These are phyloP conservation scores for Heteromeles arbutifolia DNA, from an alignment of 306 rosid species.

Conservation along the genomic window DNA sequence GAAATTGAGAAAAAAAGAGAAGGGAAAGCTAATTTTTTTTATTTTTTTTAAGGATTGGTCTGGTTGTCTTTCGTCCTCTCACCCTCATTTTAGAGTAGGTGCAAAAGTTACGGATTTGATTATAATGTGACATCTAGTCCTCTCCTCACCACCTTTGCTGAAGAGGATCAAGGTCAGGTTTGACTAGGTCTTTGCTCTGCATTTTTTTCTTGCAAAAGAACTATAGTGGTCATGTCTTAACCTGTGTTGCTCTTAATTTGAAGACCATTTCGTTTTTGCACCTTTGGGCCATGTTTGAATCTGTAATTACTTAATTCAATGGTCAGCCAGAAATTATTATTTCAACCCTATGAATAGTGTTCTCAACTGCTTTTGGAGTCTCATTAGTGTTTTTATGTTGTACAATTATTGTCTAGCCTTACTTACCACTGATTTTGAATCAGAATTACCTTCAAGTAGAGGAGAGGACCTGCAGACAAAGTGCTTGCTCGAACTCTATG, in stretches of 20 bases:
- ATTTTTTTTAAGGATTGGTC: no score
- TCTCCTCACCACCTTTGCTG: not conserved
- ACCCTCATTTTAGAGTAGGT: not conserved
- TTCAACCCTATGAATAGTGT: not conserved
- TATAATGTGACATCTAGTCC: not conserved
- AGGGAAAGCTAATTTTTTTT: not conserved
- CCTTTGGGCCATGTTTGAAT: not conserved
- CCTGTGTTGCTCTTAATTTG: not conserved
- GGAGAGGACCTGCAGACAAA: conserved; percentile 94
- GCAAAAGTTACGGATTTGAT: not conserved
- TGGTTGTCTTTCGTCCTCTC: not conserved
- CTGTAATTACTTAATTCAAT: not conserved
- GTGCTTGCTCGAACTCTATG: conserved; percentile 91
- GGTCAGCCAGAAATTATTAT: not conserved
- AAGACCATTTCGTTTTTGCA: not conserved
- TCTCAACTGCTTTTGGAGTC: not conserved
- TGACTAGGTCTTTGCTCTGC: not conserved
- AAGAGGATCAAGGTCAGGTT: not conserved
- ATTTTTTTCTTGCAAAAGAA: not conserved
- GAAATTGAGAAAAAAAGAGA: not conserved
- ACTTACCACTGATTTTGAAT: conserved; percentile 33
- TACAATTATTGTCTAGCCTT: not conserved
- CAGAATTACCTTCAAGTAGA: conserved; percentile 89
- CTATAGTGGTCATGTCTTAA: not conserved
- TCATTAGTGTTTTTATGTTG: not conserved